phyloP scores from a whole-genome alignment of 1,139 yeast species.

The Nakaseomyces glabratus region DNA sequence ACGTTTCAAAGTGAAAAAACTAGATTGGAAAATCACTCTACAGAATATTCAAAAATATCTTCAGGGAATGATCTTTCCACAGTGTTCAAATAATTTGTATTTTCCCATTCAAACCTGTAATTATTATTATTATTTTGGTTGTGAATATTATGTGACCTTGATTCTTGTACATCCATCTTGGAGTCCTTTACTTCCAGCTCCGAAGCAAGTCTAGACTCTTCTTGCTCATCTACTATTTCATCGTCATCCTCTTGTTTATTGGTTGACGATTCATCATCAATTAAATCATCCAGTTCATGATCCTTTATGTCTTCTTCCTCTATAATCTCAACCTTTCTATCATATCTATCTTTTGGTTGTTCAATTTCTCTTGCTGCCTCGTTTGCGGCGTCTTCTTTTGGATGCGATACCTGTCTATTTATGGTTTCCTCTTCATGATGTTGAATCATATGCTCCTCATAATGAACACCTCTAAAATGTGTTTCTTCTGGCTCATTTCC shows the following conservation, averaged over 20 bases:
- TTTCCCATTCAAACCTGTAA: slow-evolving; percentile 21
- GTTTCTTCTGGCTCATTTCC: no score
- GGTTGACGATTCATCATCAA: neutral
- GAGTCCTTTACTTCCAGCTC: slow-evolving; percentile 1
- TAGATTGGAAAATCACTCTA: no score
- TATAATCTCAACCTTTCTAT: slow-evolving; percentile 1
- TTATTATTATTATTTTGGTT: no score
- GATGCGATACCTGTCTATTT: slow-evolving; percentile 1
- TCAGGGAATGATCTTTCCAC: slow-evolving; percentile 23
- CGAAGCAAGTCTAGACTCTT: neutral
- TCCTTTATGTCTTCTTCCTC: slow-evolving; percentile 2
- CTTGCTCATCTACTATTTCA: neutral
- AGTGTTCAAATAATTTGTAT: slow-evolving; percentile 12
- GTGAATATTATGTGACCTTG: neutral
- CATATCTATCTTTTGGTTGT: no score
- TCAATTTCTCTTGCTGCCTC: neutral
- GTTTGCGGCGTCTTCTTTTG: neutral
- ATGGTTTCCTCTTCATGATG: no score
- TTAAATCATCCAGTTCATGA: slow-evolving; percentile 4
- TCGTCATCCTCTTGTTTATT: slow-evolving; percentile 1
- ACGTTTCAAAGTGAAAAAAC: no score
- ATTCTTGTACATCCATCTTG: neutral
- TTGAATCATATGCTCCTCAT: no score
- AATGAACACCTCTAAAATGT: no score
- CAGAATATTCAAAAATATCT: slow-evolving; percentile 14